Base-by-base conservation (phyloP, 371 early-diverging fungal species). In the Dinochytrium kinnereticum region DNA sequence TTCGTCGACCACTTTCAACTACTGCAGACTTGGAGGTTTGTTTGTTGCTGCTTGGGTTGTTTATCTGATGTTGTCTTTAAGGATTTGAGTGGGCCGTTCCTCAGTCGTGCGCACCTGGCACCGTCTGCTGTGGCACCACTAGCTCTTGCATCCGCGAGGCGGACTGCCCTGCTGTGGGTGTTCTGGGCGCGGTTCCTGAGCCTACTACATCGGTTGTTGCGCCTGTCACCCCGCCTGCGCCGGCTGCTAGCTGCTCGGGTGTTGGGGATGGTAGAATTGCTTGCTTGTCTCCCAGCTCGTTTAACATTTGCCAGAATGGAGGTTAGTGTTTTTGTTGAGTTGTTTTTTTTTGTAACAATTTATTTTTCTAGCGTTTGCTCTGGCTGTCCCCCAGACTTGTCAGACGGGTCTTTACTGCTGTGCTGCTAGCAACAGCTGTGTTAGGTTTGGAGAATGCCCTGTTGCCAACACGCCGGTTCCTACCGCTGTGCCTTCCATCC, bases 61-160 rank as follows among this genome's bases (percentile, higher is more conserved):
- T n/a, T n/a, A n/a, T n/a, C n/a, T n/a, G n/a, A n/a, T n/a, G n/a
- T n/a, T n/a, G n/a, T n/a, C n/a, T n/a, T n/a, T n/a, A n/a, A n/a
- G n/a, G 33, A 21, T 61, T 61, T 10, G 61, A 30, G 13, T 21
- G 7, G 5, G 44, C 64, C 2, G 51, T 38, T 44, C 28, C 51
- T 50, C 70, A 69, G 38, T 1, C 44, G 36, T 75, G 75, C 59
- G 65, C 70, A 2, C 51, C 76, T 26, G 72, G 72, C 7, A 17
- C 37, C 3, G 61, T 61, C 34, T 64, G 64, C 64, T 64, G 64
- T 33, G 36, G 33, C 34, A 36, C 64, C 34, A 5, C 15, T 17
- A 40, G 33, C 26, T 2, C 34, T 64, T 64, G 64, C 64, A 36
- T 64, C n/a, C n/a, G n/a, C n/a, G n/a, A n/a, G n/a, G n/a, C n/a